These are phyloP conservation scores for Penicillium steckii DNA, from an alignment of 495 filamentous ascomycete genomes.

Conservation along the genomic window DNA sequence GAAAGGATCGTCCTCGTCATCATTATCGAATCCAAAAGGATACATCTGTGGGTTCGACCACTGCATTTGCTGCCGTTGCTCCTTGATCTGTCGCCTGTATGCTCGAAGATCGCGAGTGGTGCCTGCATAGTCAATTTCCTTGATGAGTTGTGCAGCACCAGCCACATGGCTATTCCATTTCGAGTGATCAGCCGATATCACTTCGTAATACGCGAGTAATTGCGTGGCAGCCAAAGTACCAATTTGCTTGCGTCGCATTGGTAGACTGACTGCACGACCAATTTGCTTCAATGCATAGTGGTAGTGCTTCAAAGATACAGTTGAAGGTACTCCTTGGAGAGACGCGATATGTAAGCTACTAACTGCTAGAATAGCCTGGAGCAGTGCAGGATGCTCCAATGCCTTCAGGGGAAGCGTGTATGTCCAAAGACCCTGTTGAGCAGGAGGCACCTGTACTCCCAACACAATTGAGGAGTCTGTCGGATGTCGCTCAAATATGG, in stretches of 20 bases:
- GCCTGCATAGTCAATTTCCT: slow-evolving; percentile 74
- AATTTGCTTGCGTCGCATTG: slow-evolving; percentile 68
- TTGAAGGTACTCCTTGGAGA: slow-evolving; percentile 66
- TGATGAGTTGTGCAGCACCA: slow-evolving; percentile 78
- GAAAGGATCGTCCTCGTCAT: slow-evolving; percentile 42
- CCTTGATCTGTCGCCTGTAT: slow-evolving; percentile 33
- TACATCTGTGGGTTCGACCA: slow-evolving; percentile 16
- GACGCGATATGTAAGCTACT: slow-evolving; percentile 87
- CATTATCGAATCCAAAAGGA: slow-evolving; percentile 15
- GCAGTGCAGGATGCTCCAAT: slow-evolving; percentile 76
- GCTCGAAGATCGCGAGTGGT: slow-evolving; percentile 70
- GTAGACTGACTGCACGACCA: slow-evolving; percentile 68
- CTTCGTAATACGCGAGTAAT: slow-evolving; percentile 90
- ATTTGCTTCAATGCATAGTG: slow-evolving; percentile 79
- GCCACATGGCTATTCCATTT: slow-evolving; percentile 94
- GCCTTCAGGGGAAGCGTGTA: slow-evolving; percentile 85
- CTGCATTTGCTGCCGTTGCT: slow-evolving; percentile 21
- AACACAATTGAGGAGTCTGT: slow-evolving; percentile 75
- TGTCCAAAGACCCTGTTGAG: slow-evolving; percentile 80
- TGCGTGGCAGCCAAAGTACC: slow-evolving; percentile 85
- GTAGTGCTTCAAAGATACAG: slow-evolving; percentile 88
- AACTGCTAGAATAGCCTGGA: slow-evolving; percentile 90
- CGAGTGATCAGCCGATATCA: slow-evolving; percentile 89
- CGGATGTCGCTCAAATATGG: slow-evolving; percentile 82
- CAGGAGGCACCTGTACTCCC: slow-evolving; percentile 60